Evolutionary conservation across 371 early-diverging fungal species (phyloP).

Genomic region (Sporodiniella umbellata): DNA sequence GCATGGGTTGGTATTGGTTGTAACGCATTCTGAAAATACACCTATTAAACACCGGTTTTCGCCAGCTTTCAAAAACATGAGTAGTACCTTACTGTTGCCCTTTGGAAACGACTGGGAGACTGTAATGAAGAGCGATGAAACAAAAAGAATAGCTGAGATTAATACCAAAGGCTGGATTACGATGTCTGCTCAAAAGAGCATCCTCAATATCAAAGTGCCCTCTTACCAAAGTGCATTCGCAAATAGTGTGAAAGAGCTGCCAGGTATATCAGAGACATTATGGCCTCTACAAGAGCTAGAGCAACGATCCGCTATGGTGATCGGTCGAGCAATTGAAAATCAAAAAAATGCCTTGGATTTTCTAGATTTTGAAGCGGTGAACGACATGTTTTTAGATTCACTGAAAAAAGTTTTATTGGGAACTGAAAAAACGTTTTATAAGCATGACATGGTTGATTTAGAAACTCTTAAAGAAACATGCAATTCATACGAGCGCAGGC

Average conservation of each 20-base stretch:
- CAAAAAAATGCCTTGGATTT: slow-evolving; percentile 16
- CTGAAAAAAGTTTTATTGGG: background rate
- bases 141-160: slow-evolving; percentile 36
- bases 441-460: slow-evolving; percentile 19
- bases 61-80: slow-evolving; percentile 23
- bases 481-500: slow-evolving; percentile 52
- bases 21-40: slow-evolving; percentile 38
- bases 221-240: slow-evolving; percentile 6
- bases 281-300: slow-evolving; percentile 36
- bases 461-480: slow-evolving; percentile 29
- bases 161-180: slow-evolving; percentile 43
- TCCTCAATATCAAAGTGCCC: slow-evolving; percentile 2
- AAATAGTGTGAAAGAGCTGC: slow-evolving; percentile 9
- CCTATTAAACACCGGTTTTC: background rate
- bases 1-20: slow-evolving; percentile 40
- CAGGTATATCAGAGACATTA: slow-evolving; percentile 26
- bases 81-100: slow-evolving; percentile 22
- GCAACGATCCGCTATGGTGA: slow-evolving; percentile 32
- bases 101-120: slow-evolving; percentile 16
- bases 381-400: slow-evolving; percentile 18
- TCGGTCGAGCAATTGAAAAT: slow-evolving; percentile 29
- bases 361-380: slow-evolving; percentile 23
- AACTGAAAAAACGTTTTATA: background rate
- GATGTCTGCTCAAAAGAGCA: slow-evolving; percentile 22
- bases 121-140: slow-evolving; percentile 30